Conservation (phyloP, 2,329 filamentous ascomycete species). For the Aspergillus aculeatus region DNA sequence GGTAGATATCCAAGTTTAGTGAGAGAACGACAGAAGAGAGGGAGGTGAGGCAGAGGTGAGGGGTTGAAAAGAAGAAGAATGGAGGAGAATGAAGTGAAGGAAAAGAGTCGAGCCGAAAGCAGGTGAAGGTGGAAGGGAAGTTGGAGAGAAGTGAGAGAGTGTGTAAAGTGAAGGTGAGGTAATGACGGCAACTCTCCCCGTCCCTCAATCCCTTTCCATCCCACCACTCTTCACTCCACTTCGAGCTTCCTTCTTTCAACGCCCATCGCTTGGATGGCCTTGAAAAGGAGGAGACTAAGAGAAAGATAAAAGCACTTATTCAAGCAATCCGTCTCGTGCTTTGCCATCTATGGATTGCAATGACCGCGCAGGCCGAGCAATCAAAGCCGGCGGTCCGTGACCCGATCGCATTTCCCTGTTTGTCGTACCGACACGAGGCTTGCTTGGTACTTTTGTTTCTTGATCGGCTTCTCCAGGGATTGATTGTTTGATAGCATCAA, state of each 20-base stretch:
- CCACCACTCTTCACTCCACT: background rate
- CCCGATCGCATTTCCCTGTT: constrained; percentile 7
- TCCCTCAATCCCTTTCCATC: background rate
- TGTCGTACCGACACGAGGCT: constrained; percentile 8
- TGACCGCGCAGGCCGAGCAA: background rate
- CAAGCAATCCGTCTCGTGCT: background rate
- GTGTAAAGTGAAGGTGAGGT: background rate
- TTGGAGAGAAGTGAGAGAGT: background rate
- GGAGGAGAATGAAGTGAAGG: constrained; percentile 4
- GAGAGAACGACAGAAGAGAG: background rate
- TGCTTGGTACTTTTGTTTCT: background rate
- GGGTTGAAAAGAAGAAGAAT: constrained; percentile 11
- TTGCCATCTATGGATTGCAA: background rate
- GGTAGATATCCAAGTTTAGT: constrained; percentile 1
- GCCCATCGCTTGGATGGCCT: background rate
- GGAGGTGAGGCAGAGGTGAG: constrained; percentile 4
- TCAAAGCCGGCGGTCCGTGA: background rate
- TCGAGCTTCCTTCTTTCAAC: background rate
- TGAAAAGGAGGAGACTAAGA: background rate
- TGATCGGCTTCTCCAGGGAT: background rate
- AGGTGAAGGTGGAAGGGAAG: constrained; percentile 7
- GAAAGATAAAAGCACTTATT: background rate
- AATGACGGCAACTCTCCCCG: constrained; percentile 6
- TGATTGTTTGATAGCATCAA: background rate
- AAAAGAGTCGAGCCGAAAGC: constrained; percentile 1